These are phyloP conservation scores for Euphorbia neoarborescens DNA, from an alignment of 441 rosid genomes.

Conservation along the genomic window DNA sequence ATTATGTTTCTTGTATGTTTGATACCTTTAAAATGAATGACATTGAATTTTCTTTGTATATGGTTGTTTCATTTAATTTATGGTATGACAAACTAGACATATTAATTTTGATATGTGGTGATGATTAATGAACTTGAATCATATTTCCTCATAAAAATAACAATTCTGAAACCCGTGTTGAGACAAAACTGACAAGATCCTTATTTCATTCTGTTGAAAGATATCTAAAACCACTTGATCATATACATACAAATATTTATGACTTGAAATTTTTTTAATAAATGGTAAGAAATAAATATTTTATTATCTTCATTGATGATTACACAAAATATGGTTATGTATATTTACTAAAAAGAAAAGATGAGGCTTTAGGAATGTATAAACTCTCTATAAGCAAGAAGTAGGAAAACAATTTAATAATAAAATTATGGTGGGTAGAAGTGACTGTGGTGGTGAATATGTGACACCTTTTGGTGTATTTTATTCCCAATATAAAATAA, in stretches of 20 bases:
- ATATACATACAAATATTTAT: too few relatives aligned
- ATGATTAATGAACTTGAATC: too few relatives aligned
- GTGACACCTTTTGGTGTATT: neutral
- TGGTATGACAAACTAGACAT: neutral
- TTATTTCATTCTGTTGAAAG: neutral
- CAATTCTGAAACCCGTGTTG: neutral
- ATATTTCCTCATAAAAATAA: too few relatives aligned
- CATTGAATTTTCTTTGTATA: neutral
- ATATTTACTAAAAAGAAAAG: neutral
- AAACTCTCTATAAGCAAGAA: neutral
- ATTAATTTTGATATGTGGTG: too few relatives aligned
- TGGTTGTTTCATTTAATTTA: too few relatives aligned
- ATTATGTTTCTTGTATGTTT: neutral
- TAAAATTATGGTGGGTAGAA: neutral
- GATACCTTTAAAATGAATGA: too few relatives aligned
- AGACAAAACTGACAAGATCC: neutral
- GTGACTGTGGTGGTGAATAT: neutral
- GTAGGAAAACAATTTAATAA: neutral
- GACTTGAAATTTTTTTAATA: neutral
- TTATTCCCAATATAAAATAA: neutral
- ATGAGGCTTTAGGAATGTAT: neutral
- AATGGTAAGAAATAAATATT: too few relatives aligned
- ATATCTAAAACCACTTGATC: neutral
- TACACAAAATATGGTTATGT: neutral
- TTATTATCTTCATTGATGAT: neutral